These are phyloP conservation scores for Picochlorum costavermella DNA, from an alignment of 139 green algal species.

Conservation along the genomic window DNA sequence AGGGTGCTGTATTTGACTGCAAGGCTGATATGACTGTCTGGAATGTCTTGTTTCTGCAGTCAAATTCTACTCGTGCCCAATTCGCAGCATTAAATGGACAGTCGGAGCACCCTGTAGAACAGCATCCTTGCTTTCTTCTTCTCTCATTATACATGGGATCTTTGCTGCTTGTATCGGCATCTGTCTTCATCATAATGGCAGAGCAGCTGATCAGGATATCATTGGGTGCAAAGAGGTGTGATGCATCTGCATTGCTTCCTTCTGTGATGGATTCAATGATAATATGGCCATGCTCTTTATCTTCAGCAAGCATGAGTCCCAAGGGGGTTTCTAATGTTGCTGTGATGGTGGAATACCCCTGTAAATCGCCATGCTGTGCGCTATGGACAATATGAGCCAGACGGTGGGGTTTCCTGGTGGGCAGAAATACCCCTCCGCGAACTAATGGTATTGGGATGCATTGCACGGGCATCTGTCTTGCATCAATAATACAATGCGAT, in stretches of 20 bases:
- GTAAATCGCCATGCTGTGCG: no score
- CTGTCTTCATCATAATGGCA: neutral
- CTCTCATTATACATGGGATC: neutral
- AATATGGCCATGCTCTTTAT: neutral
- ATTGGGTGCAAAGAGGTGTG: neutral
- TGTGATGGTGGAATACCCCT: neutral
- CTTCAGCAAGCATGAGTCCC: neutral
- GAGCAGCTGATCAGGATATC: neutral
- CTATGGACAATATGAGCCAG: no score
- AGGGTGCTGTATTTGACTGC: neutral
- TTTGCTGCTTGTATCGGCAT: neutral
- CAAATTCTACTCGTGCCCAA: neutral
- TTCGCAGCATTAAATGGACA: constrained; percentile 3
- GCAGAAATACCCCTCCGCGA: no score
- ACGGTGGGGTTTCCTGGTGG: no score
- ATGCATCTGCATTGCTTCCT: neutral
- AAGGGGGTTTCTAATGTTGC: neutral
- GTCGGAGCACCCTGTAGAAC: neutral
- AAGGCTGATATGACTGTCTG: neutral
- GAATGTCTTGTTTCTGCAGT: neutral
- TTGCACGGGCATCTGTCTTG: no score
- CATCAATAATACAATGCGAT: no score
- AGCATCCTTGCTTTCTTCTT: neutral
- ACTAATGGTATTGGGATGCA: no score
- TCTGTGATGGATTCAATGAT: neutral